These are phyloP conservation scores for Melampsora americana DNA, from an alignment of 1,284 basidiomycete species.

Conservation along the genomic window DNA sequence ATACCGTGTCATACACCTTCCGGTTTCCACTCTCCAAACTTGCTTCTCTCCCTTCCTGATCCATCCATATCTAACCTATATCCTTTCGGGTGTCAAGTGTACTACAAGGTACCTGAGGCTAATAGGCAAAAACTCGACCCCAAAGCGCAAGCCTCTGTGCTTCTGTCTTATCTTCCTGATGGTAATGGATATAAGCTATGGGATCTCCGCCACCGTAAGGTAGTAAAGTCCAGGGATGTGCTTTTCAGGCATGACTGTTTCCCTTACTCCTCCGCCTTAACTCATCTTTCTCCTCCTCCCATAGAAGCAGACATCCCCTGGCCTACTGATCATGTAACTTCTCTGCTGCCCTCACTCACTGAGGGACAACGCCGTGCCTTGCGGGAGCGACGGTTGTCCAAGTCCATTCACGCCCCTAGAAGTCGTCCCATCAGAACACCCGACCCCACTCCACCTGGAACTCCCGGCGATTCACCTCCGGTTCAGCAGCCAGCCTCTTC, in stretches of 20 bases:
- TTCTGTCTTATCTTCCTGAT: slow-evolving; percentile 10
- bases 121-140: slow-evolving; percentile 1
- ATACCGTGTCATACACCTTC: not conserved
- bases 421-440: too few relatives aligned
- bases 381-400: too few relatives aligned
- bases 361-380: too few relatives aligned
- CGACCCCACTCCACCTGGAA: too few relatives aligned
- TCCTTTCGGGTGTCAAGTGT: slow-evolving; percentile 19
- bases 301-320: not conserved
- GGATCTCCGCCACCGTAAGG: not conserved
- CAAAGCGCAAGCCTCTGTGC: not conserved
- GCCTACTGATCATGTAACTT: too few relatives aligned
- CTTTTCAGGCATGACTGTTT: not conserved
- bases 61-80: not conserved
- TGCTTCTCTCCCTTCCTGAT: not conserved
- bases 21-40: not conserved
- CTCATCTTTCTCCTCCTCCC: not conserved
- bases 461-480: too few relatives aligned
- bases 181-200: slow-evolving; percentile 6
- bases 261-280: not conserved
- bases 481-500: too few relatives aligned
- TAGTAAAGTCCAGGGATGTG: not conserved
- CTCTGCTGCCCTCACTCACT: too few relatives aligned
- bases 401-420: too few relatives aligned
- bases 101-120: not conserved